Conservation (phyloP, 805 yeast species). For the Danielia reshetovae region DNA sequence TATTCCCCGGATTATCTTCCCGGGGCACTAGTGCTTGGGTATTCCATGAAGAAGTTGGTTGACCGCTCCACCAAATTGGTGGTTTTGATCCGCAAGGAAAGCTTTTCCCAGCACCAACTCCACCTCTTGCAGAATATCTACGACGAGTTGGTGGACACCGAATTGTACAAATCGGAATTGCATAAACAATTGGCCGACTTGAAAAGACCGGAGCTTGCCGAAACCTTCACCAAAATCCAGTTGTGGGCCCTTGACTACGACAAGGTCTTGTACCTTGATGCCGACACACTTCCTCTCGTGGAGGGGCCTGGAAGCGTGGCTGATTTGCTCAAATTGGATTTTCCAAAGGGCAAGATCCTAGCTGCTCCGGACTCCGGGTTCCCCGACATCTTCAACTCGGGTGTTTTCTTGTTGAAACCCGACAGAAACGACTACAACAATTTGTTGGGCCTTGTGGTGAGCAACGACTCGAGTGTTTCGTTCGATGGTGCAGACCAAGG, state of each 20-base stretch:
- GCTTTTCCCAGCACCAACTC: slow-evolving; percentile 25
- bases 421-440: slow-evolving; percentile 9
- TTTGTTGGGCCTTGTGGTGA: slow-evolving; percentile 29
- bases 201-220: slow-evolving; percentile 17
- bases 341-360: slow-evolving; percentile 12
- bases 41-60: slow-evolving; percentile 16
- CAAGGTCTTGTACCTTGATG: slow-evolving; percentile 17
- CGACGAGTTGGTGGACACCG: slow-evolving; percentile 28
- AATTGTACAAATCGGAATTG: slow-evolving; percentile 22
- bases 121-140: slow-evolving; percentile 22
- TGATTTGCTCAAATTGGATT: slow-evolving; percentile 21
- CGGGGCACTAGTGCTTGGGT: slow-evolving; percentile 53
- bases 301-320: slow-evolving; percentile 19
- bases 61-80: slow-evolving; percentile 19
- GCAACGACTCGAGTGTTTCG: slow-evolving; percentile 19
- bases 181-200: slow-evolving; percentile 30
- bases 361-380: slow-evolving; percentile 20
- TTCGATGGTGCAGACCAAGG: slow-evolving; percentile 97
- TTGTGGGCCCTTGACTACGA: slow-evolving; percentile 17
- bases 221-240: slow-evolving; percentile 17
- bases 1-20: slow-evolving; percentile 52
- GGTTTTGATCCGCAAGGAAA: slow-evolving; percentile 29
- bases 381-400: slow-evolving; percentile 19
- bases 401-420: slow-evolving; percentile 16
- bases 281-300: slow-evolving; percentile 15